Conservation (phyloP, 768 basidiomycete genomes). For the Russula vinacea region DNA sequence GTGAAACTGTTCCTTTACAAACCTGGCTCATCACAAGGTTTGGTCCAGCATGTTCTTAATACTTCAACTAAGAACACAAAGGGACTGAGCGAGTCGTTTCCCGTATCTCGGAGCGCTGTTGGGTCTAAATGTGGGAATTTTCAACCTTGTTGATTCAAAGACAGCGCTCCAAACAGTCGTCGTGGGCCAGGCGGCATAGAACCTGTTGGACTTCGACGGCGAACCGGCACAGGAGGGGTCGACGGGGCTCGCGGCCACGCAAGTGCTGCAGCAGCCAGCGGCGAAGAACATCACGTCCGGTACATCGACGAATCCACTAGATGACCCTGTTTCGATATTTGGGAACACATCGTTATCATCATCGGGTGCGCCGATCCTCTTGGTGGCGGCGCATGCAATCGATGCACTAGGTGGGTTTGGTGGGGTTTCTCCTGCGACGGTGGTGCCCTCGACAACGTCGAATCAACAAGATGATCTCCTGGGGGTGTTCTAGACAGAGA, state of each 20-base stretch:
- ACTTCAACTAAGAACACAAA: constrained; percentile 90
- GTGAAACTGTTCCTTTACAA: constrained; percentile 96
- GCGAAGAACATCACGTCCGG: constrained; percentile 72
- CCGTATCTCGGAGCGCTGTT: background rate
- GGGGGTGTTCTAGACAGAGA: constrained; percentile 22
- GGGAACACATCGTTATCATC: constrained; percentile 47
- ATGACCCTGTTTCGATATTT: constrained; percentile 92
- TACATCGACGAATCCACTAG: constrained; percentile 83
- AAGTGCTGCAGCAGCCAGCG: constrained; percentile 66
- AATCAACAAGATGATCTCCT: constrained; percentile 24
- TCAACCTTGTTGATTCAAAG: constrained; percentile 61
- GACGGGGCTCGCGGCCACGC: constrained; percentile 74
- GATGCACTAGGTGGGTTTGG: constrained; percentile 17
- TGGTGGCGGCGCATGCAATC: no score
- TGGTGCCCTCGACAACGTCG: constrained; percentile 17
- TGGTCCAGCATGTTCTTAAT: constrained; percentile 88
- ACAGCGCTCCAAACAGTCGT: constrained; percentile 88
- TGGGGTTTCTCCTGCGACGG: constrained; percentile 21
- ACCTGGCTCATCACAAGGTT: constrained; percentile 85
- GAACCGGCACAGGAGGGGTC: constrained; percentile 57
- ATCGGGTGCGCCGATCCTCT: constrained; percentile 19
- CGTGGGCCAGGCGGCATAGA: constrained; percentile 90
- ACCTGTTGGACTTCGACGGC: constrained; percentile 92
- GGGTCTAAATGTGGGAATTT: constrained; percentile 7
- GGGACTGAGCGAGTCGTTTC: constrained; percentile 51